Evolutionary conservation across 2,329 filamentous ascomycete species (phyloP), one percentile per base, ranked within the genome.

Genomic region (Cladosporium sphaerospermum): DNA sequence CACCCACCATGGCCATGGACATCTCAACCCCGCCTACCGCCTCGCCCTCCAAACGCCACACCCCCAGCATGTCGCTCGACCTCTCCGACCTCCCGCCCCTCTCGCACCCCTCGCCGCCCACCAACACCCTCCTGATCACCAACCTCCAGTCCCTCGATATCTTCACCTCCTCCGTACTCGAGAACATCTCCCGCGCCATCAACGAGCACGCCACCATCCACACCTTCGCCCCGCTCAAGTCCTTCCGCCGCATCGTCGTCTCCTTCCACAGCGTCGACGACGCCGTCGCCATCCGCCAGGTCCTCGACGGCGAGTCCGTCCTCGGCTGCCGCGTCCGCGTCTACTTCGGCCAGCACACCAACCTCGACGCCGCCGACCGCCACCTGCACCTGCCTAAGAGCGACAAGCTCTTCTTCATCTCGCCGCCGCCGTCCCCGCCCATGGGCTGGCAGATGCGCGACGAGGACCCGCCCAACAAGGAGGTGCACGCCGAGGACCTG

Each of bases 81-180:
- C 80, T 92, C 43, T 86, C 85, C 57, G 80, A 77, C 64, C 73
- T 92, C 40, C 87, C 88, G 46, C 80, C 85, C 34, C 76, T 88
- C 52, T 75, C 77, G 40, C 79, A 82, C 66, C 87, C 88, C n/a
- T 83, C 86, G 23, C 81, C 84, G 52, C 85, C 87, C 5, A 87
- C 85, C 60, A 93, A 93, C 75, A 93, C 88, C 0, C 83, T 93
- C 53, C 82, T 93, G 64, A 85, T 93, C 67, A 93, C 88, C 63
- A 89, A 89, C 73, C 81, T 93, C 56, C 75, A 84, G 65, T 81
- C 88, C 59, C 73, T 78, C 55, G 83, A 86, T 64, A 83, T 89
- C 73, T 93, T 92, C 77, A 77, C 81, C 54, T 77, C 86, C 14
- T 79, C 85, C 57, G 89, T 89, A 71, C 78, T 92, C 55, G 80